These are phyloP conservation scores for Articulospora tetracladia DNA, from an alignment of 495 filamentous ascomycete genomes.

Conservation along the genomic window DNA sequence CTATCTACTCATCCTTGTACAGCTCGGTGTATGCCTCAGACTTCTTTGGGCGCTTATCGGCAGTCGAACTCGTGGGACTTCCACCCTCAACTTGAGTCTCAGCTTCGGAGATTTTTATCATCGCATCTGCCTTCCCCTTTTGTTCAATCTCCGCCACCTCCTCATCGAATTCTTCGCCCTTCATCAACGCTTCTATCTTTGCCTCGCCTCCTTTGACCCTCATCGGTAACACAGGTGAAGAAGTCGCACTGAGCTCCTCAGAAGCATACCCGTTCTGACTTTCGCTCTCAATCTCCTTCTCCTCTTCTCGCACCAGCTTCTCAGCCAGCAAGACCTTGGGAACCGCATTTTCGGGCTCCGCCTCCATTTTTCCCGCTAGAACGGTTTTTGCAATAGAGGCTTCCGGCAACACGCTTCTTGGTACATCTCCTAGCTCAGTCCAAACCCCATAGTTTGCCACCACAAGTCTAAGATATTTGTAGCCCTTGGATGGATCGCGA, in stretches of 20 bases:
- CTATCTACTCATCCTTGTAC: background rate
- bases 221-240: background rate
- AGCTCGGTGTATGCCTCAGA: background rate
- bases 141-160: background rate
- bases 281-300: background rate
- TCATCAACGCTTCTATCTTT: background rate
- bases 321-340: background rate
- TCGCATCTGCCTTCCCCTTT: background rate
- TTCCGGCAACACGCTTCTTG: conserved; percentile 1
- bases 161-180: background rate
- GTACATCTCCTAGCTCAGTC: conserved; percentile 10
- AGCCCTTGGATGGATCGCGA: background rate
- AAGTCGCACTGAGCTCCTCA: background rate
- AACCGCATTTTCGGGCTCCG: background rate
- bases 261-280: background rate
- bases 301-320: background rate
- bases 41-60: too few species aligned
- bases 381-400: conserved; percentile 21
- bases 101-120: background rate
- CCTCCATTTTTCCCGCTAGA: background rate
- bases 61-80: background rate
- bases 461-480: background rate
- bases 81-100: background rate
- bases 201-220: background rate
- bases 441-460: conserved; percentile 5